These are phyloP conservation scores for Goffeauzyma gilvescens DNA, from an alignment of 768 basidiomycete genomes.

Conservation along the genomic window DNA sequence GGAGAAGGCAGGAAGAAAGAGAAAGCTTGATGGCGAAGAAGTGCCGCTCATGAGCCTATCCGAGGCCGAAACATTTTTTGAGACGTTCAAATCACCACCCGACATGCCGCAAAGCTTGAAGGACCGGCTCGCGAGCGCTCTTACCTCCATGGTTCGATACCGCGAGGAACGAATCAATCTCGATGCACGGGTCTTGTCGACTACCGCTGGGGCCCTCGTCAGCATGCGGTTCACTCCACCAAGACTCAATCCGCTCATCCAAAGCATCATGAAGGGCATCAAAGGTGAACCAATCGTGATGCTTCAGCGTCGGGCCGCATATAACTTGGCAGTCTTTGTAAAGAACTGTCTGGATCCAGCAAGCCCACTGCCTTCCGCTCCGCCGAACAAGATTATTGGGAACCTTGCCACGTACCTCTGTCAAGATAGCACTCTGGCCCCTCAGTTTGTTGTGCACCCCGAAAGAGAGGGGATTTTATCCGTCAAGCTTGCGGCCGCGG, in stretches of 20 bases:
- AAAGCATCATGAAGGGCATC: constrained; percentile 91
- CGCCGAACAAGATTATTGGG: constrained; percentile 88
- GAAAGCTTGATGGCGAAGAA: not conserved
- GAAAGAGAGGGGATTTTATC: constrained; percentile 53
- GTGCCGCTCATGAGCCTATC: too few species aligned
- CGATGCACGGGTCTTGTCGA: constrained; percentile 69
- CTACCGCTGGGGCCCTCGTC: constrained; percentile 78
- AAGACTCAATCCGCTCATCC: constrained; percentile 88
- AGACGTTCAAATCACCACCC: constrained; percentile 62
- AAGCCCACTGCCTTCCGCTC: constrained; percentile 51
- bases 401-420: constrained; percentile 94
- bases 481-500: constrained; percentile 35
- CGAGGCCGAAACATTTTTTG: constrained; percentile 44
- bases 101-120: constrained; percentile 52
- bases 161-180: constrained; percentile 35
- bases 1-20: not conserved
- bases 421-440: constrained; percentile 72
- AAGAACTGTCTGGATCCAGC: constrained; percentile 49
- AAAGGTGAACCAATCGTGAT: constrained; percentile 82
- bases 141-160: constrained; percentile 52
- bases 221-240: constrained; percentile 68
- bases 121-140: too few species aligned
- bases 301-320: constrained; percentile 71
- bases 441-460: constrained; percentile 51
- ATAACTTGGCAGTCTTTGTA: constrained; percentile 69